Evolutionary conservation across 805 yeast genomes (phyloP), one percentile per base, ranked within the genome.

Genomic region (Cyberlindnera galapagoensis): DNA sequence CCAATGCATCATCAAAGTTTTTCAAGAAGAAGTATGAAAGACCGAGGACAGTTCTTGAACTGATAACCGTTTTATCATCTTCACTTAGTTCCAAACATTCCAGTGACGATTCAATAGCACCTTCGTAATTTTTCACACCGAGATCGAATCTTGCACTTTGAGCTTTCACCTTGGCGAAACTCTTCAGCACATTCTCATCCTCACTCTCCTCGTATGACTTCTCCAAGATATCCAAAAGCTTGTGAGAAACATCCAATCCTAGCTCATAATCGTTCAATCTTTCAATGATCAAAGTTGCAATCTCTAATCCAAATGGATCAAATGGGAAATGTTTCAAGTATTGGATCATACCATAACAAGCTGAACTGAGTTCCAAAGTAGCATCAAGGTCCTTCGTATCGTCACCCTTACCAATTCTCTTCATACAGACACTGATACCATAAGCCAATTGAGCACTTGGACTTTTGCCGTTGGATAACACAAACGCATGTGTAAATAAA

Each of bases 401-500:
- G 52, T 63, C 52, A 28, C 57, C 54, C 5, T 56, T 46, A 4
- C 67, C 63, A 20, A 68, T 61, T 30, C 72, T 54, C 40, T 67
- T 65, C 46, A 62, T 51, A 26, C 78, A 55, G 33, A 80, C 62
- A 28, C 72, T 69, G 28, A 70, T 56, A 0, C 90, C 94, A 55
- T 80, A 84, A 18, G 86, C 62, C 28, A 85, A 51, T 53, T 82
- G 85, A 0, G 92, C 77, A 24, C 76, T 56, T 16, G 80, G 74
- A 26, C 79, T 73, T 26, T 69, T 63, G 2, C 95, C 95, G 49
- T 79, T 79, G 2, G 96, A 76, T 30, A 90, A 59, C 9, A 76
- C 69, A 44, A 71, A 82, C 0, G 95, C 83, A 56, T 92, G 97
- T 1, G 83, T 79, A 47, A 78, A 78, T 30, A 83, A 54, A 10